phyloP scores from a whole-genome alignment of 2,329 filamentous ascomycete genomes.

The Pestalotiopsis sp. region DNA sequence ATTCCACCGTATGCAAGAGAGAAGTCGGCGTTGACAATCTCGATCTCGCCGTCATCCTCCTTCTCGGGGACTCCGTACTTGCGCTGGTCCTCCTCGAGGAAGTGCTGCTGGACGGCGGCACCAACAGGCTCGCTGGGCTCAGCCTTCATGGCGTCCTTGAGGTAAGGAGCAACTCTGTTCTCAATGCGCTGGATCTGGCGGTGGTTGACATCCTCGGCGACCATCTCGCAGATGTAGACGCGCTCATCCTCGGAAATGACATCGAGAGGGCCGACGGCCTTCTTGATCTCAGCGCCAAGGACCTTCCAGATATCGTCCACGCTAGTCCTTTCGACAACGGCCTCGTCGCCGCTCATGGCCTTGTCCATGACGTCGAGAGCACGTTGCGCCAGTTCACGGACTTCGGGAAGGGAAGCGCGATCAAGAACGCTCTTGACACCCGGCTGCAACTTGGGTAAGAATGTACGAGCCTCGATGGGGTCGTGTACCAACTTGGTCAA shows the following conservation, averaged over 20 bases:
- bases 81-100: conserved; percentile 81
- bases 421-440: conserved; percentile 89
- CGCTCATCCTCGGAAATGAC: conserved; percentile 68
- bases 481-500: conserved; percentile 47
- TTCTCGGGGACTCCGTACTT: conserved; percentile 83
- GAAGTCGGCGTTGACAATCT: conserved; percentile 98
- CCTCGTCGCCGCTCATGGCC: conserved; percentile 79
- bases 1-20: conserved; percentile 97
- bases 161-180: conserved; percentile 71
- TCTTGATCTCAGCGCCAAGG: conserved; percentile 76
- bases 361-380: conserved; percentile 87
- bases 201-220: conserved; percentile 85
- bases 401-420: conserved; percentile 89
- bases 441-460: conserved; percentile 91
- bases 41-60: conserved; percentile 88
- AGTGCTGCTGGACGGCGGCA: conserved; percentile 75
- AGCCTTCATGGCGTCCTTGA: conserved; percentile 69
- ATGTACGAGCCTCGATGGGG: conserved; percentile 88
- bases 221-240: conserved; percentile 79
- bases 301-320: conserved; percentile 74
- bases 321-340: conserved; percentile 66
- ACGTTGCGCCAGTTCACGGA: conserved; percentile 84
- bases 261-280: conserved; percentile 63
- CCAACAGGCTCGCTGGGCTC: conserved; percentile 66
- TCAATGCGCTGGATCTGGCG: conserved; percentile 76